phyloP scores from a whole-genome alignment of 345 rosid species.

The Eucalyptus erythrocorys region DNA sequence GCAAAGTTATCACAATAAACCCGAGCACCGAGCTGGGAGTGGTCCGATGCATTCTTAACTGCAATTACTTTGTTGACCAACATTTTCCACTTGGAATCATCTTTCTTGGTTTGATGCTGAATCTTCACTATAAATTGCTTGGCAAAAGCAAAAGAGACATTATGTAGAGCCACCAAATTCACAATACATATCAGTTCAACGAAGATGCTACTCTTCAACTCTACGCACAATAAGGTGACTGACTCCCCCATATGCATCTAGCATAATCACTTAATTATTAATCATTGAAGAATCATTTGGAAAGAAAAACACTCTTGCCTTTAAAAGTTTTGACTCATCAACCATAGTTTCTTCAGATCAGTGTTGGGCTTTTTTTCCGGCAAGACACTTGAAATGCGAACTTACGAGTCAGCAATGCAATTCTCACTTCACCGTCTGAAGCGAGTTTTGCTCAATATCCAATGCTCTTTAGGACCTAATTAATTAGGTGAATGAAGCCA shows the following conservation, averaged over 20 bases:
- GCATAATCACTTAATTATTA: not conserved
- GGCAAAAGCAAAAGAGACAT: not conserved
- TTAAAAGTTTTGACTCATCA: too few species aligned
- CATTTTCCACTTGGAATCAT: slow-evolving; percentile 52
- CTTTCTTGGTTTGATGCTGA: slow-evolving; percentile 55
- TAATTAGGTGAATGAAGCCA: too few species aligned
- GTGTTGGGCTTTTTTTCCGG: not conserved
- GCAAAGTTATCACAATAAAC: slow-evolving; percentile 4
- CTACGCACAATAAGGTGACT: not conserved
- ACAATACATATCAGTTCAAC: too few species aligned
- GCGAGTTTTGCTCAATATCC: not conserved
- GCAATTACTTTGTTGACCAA: slow-evolving; percentile 54
- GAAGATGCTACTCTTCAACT: too few species aligned
- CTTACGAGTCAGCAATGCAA: not conserved
- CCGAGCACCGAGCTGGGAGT: slow-evolving; percentile 14
- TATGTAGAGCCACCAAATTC: too few species aligned
- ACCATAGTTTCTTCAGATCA: too few species aligned
- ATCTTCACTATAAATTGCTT: slow-evolving; percentile 48
- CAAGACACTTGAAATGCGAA: not conserved
- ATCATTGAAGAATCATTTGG: not conserved
- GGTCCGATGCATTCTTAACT: slow-evolving; percentile 48
- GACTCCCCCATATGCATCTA: not conserved
- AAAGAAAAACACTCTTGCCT: too few species aligned
- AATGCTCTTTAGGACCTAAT: not conserved
- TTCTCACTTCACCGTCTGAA: not conserved